These are phyloP conservation scores for Lipomyces orientalis DNA, from an alignment of 805 yeast species.

Conservation along the genomic window DNA sequence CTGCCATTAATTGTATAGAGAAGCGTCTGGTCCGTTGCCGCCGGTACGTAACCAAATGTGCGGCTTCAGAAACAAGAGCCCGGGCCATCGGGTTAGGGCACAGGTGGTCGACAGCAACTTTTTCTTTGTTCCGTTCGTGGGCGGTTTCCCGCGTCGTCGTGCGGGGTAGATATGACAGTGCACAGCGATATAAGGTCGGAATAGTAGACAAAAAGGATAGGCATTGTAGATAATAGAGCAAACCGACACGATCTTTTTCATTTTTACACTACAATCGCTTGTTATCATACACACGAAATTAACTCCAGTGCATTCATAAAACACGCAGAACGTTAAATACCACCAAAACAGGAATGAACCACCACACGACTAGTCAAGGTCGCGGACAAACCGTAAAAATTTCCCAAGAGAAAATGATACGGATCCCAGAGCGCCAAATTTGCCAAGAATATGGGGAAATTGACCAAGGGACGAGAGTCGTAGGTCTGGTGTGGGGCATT, in stretches of 20 bases:
- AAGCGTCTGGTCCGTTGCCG: no score
- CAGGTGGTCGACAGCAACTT: no score
- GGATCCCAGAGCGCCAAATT: not conserved
- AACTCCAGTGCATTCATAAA: no score
- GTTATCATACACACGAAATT: not conserved
- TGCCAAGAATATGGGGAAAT: no score
- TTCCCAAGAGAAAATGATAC: no score
- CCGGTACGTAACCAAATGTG: no score
- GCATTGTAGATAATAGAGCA: not conserved
- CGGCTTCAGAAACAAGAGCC: no score
- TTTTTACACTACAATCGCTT: not conserved
- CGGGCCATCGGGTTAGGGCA: no score
- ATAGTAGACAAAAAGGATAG: not conserved
- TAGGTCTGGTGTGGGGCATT: not conserved
- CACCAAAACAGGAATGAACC: not conserved
- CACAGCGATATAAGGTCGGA: not conserved
- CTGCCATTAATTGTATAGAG: no score
- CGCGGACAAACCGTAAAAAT: not conserved
- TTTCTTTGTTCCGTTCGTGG: no score
- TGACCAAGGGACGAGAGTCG: not conserved
- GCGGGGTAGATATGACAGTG: no score
- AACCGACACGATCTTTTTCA: not conserved
- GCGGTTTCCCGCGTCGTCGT: no score
- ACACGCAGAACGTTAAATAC: not conserved
- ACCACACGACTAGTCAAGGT: not conserved